Conservation (phyloP, 2,329 filamentous ascomycete species). For the Neurospora sp. region DNA sequence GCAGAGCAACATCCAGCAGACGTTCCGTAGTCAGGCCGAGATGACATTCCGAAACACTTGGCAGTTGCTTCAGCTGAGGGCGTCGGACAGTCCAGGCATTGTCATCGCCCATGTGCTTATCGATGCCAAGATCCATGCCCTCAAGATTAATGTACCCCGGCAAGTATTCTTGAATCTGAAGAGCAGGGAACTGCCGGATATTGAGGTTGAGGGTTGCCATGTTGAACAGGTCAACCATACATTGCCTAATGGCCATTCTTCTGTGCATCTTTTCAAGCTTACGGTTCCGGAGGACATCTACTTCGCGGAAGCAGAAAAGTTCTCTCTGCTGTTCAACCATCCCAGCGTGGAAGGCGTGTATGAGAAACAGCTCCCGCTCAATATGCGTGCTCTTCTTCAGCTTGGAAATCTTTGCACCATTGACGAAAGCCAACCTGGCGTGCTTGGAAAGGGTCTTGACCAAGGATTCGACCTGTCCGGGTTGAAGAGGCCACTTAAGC, state of each 20-base stretch:
- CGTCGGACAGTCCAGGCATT: slow-evolving; percentile 75
- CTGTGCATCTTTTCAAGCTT: slow-evolving; percentile 87
- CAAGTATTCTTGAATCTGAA: slow-evolving; percentile 90
- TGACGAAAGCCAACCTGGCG: slow-evolving; percentile 80
- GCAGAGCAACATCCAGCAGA: slow-evolving; percentile 54
- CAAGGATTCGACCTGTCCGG: slow-evolving; percentile 82
- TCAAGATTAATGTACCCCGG: slow-evolving; percentile 83
- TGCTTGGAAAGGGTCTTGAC: slow-evolving; percentile 85
- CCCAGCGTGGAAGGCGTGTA: slow-evolving; percentile 95
- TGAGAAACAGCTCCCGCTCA: slow-evolving; percentile 82
- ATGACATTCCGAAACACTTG: slow-evolving; percentile 83
- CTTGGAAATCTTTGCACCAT: slow-evolving; percentile 89
- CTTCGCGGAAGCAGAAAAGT: slow-evolving; percentile 72
- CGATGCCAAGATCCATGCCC: slow-evolving; percentile 77
- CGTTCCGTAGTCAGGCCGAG: slow-evolving; percentile 87
- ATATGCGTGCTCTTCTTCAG: slow-evolving; percentile 76
- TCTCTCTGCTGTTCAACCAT: slow-evolving; percentile 77
- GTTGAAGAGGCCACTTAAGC: slow-evolving; percentile 57
- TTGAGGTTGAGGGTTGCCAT: slow-evolving; percentile 74
- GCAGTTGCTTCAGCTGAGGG: slow-evolving; percentile 82
- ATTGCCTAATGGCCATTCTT: slow-evolving; percentile 88
- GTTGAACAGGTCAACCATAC: slow-evolving; percentile 92
- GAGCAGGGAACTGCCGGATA: slow-evolving; percentile 74
- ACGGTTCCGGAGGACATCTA: slow-evolving; percentile 84
- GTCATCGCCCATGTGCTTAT: slow-evolving; percentile 87